These are phyloP conservation scores for Phytophthora constricta DNA, from an alignment of 352 stramenopile genomes.

Conservation along the genomic window DNA sequence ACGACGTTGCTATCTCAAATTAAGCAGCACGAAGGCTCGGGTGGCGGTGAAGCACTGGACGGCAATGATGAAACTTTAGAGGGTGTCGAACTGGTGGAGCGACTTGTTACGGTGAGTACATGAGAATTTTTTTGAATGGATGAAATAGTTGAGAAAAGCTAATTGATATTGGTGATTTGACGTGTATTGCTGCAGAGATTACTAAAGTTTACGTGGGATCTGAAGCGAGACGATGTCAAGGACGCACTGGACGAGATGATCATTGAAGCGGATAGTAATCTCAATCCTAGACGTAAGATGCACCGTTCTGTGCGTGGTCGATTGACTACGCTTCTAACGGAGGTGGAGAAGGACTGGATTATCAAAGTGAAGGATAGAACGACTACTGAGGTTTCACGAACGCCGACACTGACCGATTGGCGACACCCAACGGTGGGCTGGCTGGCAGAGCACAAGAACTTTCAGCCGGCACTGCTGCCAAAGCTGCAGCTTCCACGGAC, in stretches of 20 bases:
- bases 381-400: background rate
- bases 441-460: slow-evolving; percentile 72
- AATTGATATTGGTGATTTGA: background rate
- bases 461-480: slow-evolving; percentile 71
- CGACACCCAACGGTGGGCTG: slow-evolving; percentile 73
- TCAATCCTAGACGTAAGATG: slow-evolving; percentile 50
- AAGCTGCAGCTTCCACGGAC: slow-evolving; percentile 65
- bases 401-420: slow-evolving; percentile 46
- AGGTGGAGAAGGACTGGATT: slow-evolving; percentile 78
- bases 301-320: slow-evolving; percentile 59
- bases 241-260: slow-evolving; percentile 69
- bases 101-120: slow-evolving; percentile 26
- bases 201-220: slow-evolving; percentile 79
- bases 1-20: slow-evolving; percentile 31
- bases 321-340: slow-evolving; percentile 54
- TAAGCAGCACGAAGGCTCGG: slow-evolving; percentile 2
- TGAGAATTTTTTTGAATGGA: background rate
- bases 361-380: slow-evolving; percentile 49
- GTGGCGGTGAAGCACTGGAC: slow-evolving; percentile 28
- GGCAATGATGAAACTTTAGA: slow-evolving; percentile 49
- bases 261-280: slow-evolving; percentile 42
- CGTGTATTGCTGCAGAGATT: slow-evolving; percentile 13
- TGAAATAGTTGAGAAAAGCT: background rate
- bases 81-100: slow-evolving; percentile 50
- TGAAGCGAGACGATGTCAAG: slow-evolving; percentile 62